Evolutionary conservation across 306 rosid species (phyloP), one percentile per base, ranked within the genome.

Genomic region (Sechiopsis laciniata): DNA sequence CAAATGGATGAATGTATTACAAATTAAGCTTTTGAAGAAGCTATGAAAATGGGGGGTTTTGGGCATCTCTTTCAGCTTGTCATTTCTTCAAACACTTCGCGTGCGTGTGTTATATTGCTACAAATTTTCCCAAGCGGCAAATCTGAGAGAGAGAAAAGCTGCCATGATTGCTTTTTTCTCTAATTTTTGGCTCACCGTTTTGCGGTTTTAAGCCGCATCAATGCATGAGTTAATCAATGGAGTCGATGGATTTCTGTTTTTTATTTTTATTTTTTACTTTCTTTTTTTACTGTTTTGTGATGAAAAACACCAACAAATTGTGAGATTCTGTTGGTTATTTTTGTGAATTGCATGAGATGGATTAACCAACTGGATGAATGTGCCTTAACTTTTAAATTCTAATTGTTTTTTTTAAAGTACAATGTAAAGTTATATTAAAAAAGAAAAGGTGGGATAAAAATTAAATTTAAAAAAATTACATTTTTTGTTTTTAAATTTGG

Each of bases 161-260:
- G 69, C 48, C 73, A 68, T 67, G 73, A 46, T 67, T 6, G 73
- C 1, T 21, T 37, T 37, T 37, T 37, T 68, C 56, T 68, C 40
- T 40, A 7, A 10, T 58, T 58, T 61, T 26, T 3, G 11, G 20
- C 20, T 24, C 67, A 24, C 20, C 42, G 13, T 68, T 48, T 68
- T 68, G 73, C 56, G 73, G 73, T 46, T 46, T 68, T 12, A 68
- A 48, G 40, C 73, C 40, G 73, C 73, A 20, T 67, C 40, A 20
- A 46, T 46, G 73, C 73, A 67, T 67, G 73, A 67, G 72, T 11
- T 19, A 19, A 66, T 67, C 73, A 21, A 19, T 40, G 13, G 53
- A 10, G 13, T 45, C 32, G 48, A 15, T 8, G 21, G n/a, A 20
- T 8, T 8, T 42, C 2, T n/a, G n/a, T n/a, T n/a, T n/a, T n/a